Conservation (phyloP, 306 rosid genomes). For the Castanospermum australe region DNA sequence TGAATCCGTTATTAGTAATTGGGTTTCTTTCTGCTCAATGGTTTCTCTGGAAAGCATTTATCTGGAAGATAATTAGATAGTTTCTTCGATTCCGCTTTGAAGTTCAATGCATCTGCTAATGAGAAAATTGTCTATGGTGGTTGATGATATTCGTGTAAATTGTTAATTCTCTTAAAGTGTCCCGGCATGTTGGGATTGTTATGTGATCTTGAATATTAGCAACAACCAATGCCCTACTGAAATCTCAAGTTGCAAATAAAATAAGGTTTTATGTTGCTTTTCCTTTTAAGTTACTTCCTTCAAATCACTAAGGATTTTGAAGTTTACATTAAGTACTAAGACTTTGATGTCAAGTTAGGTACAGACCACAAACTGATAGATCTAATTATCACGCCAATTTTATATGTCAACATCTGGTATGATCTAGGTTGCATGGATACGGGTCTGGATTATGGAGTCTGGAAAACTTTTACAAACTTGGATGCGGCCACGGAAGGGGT, state of each 20-base stretch:
- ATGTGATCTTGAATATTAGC: neutral
- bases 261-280: neutral
- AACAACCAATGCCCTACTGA: neutral
- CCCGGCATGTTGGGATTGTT: neutral
- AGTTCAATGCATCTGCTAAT: neutral
- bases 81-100: neutral
- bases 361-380: neutral
- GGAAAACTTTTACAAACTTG: no score
- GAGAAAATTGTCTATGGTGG: neutral
- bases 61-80: neutral
- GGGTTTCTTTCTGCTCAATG: neutral
- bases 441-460: no score
- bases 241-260: neutral
- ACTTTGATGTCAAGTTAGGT: neutral
- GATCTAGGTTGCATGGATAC: neutral
- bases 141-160: neutral
- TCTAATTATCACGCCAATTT: neutral
- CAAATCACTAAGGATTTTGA: neutral
- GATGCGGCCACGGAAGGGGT: no score
- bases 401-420: neutral
- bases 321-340: neutral
- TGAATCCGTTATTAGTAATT: neutral
- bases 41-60: neutral
- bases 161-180: neutral
- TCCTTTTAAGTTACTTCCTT: neutral